Conservation (phyloP, 331 rosid genomes). For the Acacia concinna region DNA sequence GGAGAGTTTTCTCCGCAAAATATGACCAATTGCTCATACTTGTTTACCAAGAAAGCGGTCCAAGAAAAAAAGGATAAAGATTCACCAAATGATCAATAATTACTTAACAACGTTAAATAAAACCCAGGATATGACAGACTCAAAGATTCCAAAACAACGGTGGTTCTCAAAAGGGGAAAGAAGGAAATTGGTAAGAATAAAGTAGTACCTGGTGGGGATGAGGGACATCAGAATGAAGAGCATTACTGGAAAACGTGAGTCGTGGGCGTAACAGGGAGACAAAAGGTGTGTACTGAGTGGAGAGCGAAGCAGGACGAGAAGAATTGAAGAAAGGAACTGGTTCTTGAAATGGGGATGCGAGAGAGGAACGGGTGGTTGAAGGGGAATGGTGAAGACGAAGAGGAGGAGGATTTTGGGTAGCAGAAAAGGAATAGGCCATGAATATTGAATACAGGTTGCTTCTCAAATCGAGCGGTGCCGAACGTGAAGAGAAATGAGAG, state of each 20-base stretch:
- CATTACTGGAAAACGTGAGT: slow-evolving; percentile 29
- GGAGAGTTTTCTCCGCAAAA: not conserved
- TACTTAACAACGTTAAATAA: not conserved
- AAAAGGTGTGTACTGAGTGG: slow-evolving; percentile 5
- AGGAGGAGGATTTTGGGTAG: slow-evolving; percentile 1
- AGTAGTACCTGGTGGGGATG: slow-evolving; percentile 54
- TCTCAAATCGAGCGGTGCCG: not conserved
- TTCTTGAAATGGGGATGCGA: slow-evolving; percentile 5
- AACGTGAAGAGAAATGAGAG: not conserved
- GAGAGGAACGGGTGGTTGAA: not conserved
- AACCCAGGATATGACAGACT: not conserved
- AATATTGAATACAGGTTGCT: not conserved
- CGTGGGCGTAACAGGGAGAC: slow-evolving; percentile 31
- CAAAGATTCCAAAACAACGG: not conserved
- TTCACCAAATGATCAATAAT: not conserved
- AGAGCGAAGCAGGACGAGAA: not conserved
- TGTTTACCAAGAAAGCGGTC: not conserved
- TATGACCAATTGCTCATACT: not conserved
- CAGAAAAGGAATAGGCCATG: slow-evolving; percentile 35
- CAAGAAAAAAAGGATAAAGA: not conserved
- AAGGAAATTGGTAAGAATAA: not conserved
- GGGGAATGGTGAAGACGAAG: not conserved
- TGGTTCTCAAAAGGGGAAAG: not conserved
- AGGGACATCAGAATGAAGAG: slow-evolving; percentile 56
- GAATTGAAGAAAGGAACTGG: slow-evolving; percentile 16